These are phyloP conservation scores for Aspergillus persii DNA, from an alignment of 2,329 filamentous ascomycete species.

Conservation along the genomic window DNA sequence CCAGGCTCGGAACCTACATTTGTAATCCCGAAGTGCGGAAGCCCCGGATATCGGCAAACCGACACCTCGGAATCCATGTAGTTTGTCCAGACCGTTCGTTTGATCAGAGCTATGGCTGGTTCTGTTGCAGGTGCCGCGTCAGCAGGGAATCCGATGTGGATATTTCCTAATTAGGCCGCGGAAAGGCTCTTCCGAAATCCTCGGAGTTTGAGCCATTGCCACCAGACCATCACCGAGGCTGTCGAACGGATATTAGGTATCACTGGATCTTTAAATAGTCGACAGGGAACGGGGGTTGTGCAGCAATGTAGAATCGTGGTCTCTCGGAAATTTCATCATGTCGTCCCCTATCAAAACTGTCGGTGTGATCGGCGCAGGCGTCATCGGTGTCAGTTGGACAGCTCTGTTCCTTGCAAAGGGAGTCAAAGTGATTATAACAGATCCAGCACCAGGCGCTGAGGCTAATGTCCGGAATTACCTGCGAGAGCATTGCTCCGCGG, in stretches of 20 bases:
- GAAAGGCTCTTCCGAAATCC: neutral
- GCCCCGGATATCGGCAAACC: neutral
- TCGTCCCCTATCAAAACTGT: conserved; percentile 26
- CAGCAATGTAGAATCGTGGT: neutral
- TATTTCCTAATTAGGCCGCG: neutral
- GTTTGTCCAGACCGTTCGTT: neutral
- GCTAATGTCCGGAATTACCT: conserved; percentile 20
- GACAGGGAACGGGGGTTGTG: neutral
- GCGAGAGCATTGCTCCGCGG: neutral
- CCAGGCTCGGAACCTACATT: neutral
- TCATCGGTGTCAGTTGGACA: conserved; percentile 45
- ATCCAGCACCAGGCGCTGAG: conserved; percentile 39
- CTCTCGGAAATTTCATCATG: neutral
- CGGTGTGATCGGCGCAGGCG: conserved; percentile 37
- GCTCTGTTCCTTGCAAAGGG: conserved; percentile 41
- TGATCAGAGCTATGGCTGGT: neutral
- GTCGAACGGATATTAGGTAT: neutral
- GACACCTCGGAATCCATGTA: neutral
- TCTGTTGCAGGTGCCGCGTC: neutral
- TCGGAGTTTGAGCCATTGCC: neutral
- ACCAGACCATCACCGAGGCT: neutral
- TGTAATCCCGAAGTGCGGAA: neutral
- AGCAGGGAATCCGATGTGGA: neutral
- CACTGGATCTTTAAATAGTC: neutral
- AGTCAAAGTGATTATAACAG: conserved; percentile 42